phyloP scores from a whole-genome alignment of 1,284 basidiomycete species.

The Rhodotorula mucilaginosa region DNA sequence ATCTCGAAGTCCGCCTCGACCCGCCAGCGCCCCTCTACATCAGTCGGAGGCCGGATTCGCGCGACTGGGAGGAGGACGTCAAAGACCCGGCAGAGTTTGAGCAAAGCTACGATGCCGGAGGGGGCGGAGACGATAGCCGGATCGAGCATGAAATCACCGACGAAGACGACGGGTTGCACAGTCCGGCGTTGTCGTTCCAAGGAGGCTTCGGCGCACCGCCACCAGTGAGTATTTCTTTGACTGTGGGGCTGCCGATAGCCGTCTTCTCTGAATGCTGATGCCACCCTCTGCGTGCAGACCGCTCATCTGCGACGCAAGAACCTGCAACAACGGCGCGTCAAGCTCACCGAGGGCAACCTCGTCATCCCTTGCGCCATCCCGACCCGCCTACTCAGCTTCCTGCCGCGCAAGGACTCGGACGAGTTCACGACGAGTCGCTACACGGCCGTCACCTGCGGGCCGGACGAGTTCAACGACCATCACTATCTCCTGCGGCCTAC shows the following conservation, averaged over 20 bases:
- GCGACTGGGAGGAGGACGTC: conserved; percentile 23
- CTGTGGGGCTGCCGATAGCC: too few relatives aligned
- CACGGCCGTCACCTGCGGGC: conserved; percentile 87
- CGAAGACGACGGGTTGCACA: conserved; percentile 7
- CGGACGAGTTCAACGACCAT: conserved; percentile 82
- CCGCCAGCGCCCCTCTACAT: conserved; percentile 5
- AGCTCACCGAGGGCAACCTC: conserved; percentile 72
- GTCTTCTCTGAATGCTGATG: too few relatives aligned
- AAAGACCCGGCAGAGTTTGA: conserved; percentile 29
- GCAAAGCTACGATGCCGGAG: conserved; percentile 30
- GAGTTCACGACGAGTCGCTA: conserved; percentile 73
- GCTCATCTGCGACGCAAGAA: conserved; percentile 41
- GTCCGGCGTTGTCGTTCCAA: conserved; percentile 28
- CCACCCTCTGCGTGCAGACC: conserved; percentile 10
- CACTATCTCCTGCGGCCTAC: conserved; percentile 85
- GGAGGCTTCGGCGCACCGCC: conserved; percentile 39
- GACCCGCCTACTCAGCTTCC: conserved; percentile 65
- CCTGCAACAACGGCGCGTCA: conserved; percentile 52
- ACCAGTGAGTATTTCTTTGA: conserved; percentile 12
- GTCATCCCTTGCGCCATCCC: conserved; percentile 81
- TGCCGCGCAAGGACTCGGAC: conserved; percentile 73
- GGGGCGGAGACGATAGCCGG: background rate
- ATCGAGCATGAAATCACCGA: background rate
- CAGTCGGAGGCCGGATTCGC: background rate
- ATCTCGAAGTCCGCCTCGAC: conserved; percentile 17